These are phyloP conservation scores for Amphirosellinia nigrospora DNA, from an alignment of 495 filamentous ascomycete species.

Conservation along the genomic window DNA sequence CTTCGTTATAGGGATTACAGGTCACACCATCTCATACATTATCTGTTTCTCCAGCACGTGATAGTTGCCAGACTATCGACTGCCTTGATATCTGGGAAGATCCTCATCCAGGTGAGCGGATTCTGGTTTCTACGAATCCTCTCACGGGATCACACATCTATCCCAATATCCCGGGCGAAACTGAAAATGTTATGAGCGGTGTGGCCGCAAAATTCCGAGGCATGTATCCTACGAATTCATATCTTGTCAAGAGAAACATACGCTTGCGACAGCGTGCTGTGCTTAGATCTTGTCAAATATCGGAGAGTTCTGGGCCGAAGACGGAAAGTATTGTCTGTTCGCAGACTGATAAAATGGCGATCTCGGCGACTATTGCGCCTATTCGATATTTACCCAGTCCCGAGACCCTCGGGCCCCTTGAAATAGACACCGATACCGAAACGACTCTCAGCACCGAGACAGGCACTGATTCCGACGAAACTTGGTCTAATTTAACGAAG, in stretches of 20 bases:
- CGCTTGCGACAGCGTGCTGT: conserved; percentile 33
- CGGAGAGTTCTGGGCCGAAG: conserved; percentile 36
- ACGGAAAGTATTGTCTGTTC: conserved; percentile 26
- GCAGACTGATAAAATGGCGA: conserved; percentile 21
- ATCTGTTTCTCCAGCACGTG: conserved; percentile 30
- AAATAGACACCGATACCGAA: conserved; percentile 43
- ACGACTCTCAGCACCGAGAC: conserved; percentile 31
- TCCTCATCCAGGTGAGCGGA: conserved; percentile 52
- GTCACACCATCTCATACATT: conserved; percentile 53
- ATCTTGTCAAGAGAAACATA: conserved; percentile 34
- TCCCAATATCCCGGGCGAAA: conserved; percentile 20
- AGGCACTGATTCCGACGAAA: conserved; percentile 28
- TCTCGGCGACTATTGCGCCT: conserved; percentile 23
- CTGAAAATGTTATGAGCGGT: conserved; percentile 50
- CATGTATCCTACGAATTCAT: conserved; percentile 32
- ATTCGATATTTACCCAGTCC: conserved; percentile 30
- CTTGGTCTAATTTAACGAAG: conserved; percentile 6
- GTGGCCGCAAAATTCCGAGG: conserved; percentile 60
- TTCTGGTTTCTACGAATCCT: conserved; percentile 41
- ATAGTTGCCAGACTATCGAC: conserved; percentile 32
- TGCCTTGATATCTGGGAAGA: conserved; percentile 47
- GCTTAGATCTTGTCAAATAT: conserved; percentile 41
- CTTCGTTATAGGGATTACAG: conserved; percentile 60
- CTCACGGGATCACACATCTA: conserved; percentile 39
- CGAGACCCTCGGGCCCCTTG: conserved; percentile 30